Evolutionary conservation across 2,329 filamentous ascomycete genomes (phyloP).

Genomic region (Coniochaeta hoffmannii): DNA sequence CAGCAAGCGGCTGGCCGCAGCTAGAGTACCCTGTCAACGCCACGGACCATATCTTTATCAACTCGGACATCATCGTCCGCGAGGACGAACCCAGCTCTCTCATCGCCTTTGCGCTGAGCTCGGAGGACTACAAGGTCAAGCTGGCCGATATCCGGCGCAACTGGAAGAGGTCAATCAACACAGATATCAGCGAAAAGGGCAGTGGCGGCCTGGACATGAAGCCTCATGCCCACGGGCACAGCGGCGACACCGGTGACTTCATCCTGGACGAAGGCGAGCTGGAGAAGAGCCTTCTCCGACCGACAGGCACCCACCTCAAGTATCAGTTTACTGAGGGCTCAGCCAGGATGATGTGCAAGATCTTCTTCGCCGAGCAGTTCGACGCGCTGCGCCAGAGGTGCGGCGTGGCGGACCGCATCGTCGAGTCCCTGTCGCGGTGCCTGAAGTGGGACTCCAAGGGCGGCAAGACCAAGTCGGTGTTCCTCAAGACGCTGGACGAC

Average conservation of each 20-base stretch:
- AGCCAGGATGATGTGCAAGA: conserved; percentile 96
- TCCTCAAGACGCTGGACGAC: conserved; percentile 93
- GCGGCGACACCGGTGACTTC: conserved; percentile 25
- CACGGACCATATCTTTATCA: conserved; percentile 91
- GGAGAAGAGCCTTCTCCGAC: conserved; percentile 75
- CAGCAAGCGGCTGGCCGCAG: conserved; percentile 86
- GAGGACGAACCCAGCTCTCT: conserved; percentile 97
- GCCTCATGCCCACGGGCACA: conserved; percentile 26
- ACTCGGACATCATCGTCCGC: conserved; percentile 93
- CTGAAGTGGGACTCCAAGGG: conserved; percentile 98
- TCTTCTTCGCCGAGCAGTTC: conserved; percentile 97
- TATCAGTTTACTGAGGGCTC: conserved; percentile 92
- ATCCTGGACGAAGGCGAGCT: conserved; percentile 61
- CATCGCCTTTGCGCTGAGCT: conserved; percentile 86
- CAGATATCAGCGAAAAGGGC: conserved; percentile 21
- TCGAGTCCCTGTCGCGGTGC: conserved; percentile 91
- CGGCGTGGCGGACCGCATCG: conserved; percentile 84
- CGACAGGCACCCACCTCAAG: conserved; percentile 86
- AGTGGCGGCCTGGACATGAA: conserved; percentile 20
- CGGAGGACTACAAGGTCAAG: conserved; percentile 78
- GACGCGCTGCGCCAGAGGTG: conserved; percentile 91
- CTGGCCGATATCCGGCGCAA: conserved; percentile 57
- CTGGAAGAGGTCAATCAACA: conserved; percentile 34
- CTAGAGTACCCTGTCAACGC: conserved; percentile 86
- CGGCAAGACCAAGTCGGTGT: conserved; percentile 95